Base-by-base conservation (phyloP, 441 rosid genomes). In the Daphne laureola region DNA sequence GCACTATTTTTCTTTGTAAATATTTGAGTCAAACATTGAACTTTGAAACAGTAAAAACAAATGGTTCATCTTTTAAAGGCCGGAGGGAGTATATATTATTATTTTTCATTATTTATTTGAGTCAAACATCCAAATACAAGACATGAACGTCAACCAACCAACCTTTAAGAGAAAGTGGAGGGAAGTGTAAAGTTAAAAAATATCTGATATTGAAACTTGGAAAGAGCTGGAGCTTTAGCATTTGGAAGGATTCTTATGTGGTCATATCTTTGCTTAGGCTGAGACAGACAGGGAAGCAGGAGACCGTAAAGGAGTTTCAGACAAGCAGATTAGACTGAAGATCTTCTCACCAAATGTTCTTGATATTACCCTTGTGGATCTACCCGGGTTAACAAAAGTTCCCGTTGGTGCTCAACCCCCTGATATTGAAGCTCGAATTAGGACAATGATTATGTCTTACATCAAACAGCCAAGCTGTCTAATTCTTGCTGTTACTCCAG, bases 381-480 rank as follows among this genome's bases (percentile, higher is more conserved):
- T 87, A 0, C 95, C 95, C 55, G 95, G 95, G 14, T 78, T 84
- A 15, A 80, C 92, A 12, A 87, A 80, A 68, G 86, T 84, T 43
- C 92, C 92, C 11, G 92, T 87, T 42, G 95, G 95, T 17, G 95
- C 84, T 57, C 94, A 85, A 63, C 89, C 90, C 0, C 60, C 49
- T 11, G 87, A 85, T 49, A 83, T 83, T 15, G 95, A 83, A 72
- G 69, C 62, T 0, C 68, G 78, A 43, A 79, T 83, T 16, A 72
- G 90, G 55, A 71, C 49, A 2, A 86, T 86, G 86, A 76, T 83
- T 48, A 69, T 78, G 82, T 53, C 73, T 35, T 43, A 73, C 57
- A 79, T 83, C 53, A 74, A 27, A 45, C 49, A 65, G 42, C 54
- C 68, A 67, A 88, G 73, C 55, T 85, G 86, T 58, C 57, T 88